Evolutionary conservation across 129 eudicot genomes (phyloP).

Genomic region (Cynara cardunculus): DNA sequence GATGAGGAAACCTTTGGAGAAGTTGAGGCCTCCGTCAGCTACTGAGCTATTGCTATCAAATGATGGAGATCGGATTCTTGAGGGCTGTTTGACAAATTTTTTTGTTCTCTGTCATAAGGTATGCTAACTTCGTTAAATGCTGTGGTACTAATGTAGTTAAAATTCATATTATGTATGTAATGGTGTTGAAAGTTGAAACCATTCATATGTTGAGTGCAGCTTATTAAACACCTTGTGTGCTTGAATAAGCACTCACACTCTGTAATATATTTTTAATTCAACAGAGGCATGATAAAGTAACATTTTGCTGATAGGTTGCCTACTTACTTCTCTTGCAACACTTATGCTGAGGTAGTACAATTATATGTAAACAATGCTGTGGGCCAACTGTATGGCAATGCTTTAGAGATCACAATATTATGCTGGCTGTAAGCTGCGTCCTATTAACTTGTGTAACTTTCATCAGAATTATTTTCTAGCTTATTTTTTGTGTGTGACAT

Average conservation of each 20-base stretch:
- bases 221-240: background rate
- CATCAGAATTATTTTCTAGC: background rate
- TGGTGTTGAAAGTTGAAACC: background rate
- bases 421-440: background rate
- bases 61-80: conserved; percentile 79
- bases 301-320: background rate
- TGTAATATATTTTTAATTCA: background rate
- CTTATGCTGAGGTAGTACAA: background rate
- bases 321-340: background rate
- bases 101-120: conserved; percentile 76
- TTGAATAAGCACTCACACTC: background rate
- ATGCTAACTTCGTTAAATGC: background rate
- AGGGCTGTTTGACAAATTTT: conserved; percentile 80
- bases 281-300: background rate
- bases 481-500: background rate
- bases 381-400: background rate
- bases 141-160: background rate
- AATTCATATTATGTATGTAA: background rate
- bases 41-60: conserved; percentile 74
- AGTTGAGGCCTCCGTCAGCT: conserved; percentile 73
- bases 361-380: background rate
- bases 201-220: background rate
- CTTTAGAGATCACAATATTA: background rate
- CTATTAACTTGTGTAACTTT: background rate
- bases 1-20: conserved; percentile 82